Base-by-base conservation (phyloP, 345 rosid genomes). In the Populus deltoides region DNA sequence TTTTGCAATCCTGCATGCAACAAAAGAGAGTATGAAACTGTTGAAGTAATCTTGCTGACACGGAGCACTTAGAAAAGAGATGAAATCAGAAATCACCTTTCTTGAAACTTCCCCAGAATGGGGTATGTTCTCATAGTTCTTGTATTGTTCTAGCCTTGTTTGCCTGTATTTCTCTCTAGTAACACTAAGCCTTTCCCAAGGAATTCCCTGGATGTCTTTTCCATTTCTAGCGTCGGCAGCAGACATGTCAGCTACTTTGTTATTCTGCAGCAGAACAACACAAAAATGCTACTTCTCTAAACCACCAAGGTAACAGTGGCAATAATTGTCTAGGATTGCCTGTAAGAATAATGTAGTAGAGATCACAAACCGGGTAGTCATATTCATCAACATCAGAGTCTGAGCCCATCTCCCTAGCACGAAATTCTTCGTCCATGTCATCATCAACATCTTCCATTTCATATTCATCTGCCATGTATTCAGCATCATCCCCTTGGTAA, bases 121-220 rank as follows among this genome's bases (percentile, higher is more conserved):
- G 57, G 88, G 88, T 47, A 88, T 83, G 61, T 88, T 88, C 78
- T 88, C 91, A 66, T 88, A 85, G 70, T 88, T 88, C 86, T 88
- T 88, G 73, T 88, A 88, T 81, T 88, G 89, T 73, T 88, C 88
- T 85, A 88, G 57, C 77, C 91, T 83, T 78, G 89, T 88, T 83
- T 85, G 85, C 73, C 89, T 83, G 57, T 88, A 88, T 76, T 85
- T 82, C 61, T 86, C 89, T 2, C 91, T 82, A 35, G 91, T 75
- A 49, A 88, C 84, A 35, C 87, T 86, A 75, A 88, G 76, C 39
- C 87, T 85, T 38, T 85, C 87, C 91, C 91, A 88, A 47, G 91
- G 91, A 79, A 88, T 88, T 22, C 88, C 91, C 77, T 88, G 89
- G 71, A 88, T 86, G 77, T 88, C 91, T 80, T 79, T 86, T 62